These are phyloP conservation scores for Trametes hirsuta DNA, from an alignment of 1,284 basidiomycete species.

Conservation along the genomic window DNA sequence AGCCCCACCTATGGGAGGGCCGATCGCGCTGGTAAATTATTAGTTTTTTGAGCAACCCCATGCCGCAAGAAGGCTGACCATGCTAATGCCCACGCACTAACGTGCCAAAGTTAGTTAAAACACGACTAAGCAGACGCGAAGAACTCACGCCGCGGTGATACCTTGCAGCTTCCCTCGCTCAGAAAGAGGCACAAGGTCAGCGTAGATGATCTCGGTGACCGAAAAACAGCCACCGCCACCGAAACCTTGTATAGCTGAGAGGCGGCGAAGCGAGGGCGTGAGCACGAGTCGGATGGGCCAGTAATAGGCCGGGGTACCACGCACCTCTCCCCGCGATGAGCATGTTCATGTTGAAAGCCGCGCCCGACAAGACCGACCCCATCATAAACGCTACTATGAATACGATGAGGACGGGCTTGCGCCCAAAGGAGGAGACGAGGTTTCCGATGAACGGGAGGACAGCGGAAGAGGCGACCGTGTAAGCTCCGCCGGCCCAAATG, in stretches of 20 bases:
- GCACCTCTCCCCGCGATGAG: conserved; percentile 31
- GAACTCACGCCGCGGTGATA: conserved; percentile 23
- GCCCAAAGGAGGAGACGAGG: no score
- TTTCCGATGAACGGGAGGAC: conserved; percentile 31
- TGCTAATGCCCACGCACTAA: conserved; percentile 2
- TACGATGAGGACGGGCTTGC: neutral
- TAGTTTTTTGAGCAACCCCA: neutral
- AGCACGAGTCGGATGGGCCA: neutral
- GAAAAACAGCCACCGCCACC: conserved; percentile 43
- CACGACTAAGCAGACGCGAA: neutral
- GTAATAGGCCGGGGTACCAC: neutral
- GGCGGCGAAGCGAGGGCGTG: neutral
- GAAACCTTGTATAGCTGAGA: conserved; percentile 44
- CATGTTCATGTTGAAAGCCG: neutral
- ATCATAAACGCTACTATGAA: neutral
- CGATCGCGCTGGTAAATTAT: neutral
- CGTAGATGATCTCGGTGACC: conserved; percentile 41
- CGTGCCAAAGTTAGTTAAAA: neutral
- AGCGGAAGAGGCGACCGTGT: conserved; percentile 33
- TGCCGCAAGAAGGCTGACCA: neutral
- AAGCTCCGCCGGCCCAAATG: conserved; percentile 35
- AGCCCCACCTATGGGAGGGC: conserved; percentile 7
- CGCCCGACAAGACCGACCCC: neutral
- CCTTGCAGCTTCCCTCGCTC: conserved; percentile 41
- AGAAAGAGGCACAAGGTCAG: conserved; percentile 45